Evolutionary conservation across 2,329 filamentous ascomycete genomes (phyloP).

Genomic region (Dendrostoma leiphaemia): DNA sequence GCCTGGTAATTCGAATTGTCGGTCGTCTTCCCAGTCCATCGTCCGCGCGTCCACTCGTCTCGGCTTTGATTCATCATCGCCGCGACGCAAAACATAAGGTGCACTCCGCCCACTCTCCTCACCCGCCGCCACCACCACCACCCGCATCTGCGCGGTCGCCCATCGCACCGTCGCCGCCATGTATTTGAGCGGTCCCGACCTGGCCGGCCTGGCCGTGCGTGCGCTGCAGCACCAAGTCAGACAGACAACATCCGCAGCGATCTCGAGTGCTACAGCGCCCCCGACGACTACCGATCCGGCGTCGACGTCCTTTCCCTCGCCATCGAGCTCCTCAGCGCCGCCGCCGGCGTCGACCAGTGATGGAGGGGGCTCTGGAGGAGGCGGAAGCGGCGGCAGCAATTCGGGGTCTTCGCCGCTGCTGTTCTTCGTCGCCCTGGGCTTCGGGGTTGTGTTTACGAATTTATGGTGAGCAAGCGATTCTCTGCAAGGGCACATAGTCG

Average conservation of each 20-base stretch:
- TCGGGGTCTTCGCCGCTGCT: constrained; percentile 64
- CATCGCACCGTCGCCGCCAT: neutral
- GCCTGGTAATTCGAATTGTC: too few relatives aligned
- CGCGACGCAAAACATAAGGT: too few relatives aligned
- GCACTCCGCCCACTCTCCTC: too few relatives aligned
- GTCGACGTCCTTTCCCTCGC: neutral
- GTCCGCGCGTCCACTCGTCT: neutral
- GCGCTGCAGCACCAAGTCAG: constrained; percentile 16
- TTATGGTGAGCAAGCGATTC: constrained; percentile 70
- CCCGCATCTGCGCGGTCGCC: too few relatives aligned
- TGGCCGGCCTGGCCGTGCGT: constrained; percentile 16
- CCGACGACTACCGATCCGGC: constrained; percentile 7
- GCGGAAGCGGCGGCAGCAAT: constrained; percentile 20
- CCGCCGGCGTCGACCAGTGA: neutral
- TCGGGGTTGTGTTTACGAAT: constrained; percentile 98
- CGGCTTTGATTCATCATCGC: neutral
- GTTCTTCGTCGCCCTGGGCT: constrained; percentile 94
- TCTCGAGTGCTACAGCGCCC: constrained; percentile 8
- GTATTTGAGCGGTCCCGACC: constrained; percentile 11
- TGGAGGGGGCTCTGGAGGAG: constrained; percentile 20
- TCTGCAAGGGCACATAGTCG: neutral
- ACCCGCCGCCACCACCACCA: too few relatives aligned
- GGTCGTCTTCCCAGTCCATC: neutral
- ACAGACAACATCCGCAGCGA: constrained; percentile 2
- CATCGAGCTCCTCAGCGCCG: neutral